A percentile compares a stretch with the other conserved stretches of the same genome.
These are phyloP conservation scores for Chenopodium formosanum DNA, from an alignment of 148 eudicot genomes.

Conservation along the genomic window DNA sequence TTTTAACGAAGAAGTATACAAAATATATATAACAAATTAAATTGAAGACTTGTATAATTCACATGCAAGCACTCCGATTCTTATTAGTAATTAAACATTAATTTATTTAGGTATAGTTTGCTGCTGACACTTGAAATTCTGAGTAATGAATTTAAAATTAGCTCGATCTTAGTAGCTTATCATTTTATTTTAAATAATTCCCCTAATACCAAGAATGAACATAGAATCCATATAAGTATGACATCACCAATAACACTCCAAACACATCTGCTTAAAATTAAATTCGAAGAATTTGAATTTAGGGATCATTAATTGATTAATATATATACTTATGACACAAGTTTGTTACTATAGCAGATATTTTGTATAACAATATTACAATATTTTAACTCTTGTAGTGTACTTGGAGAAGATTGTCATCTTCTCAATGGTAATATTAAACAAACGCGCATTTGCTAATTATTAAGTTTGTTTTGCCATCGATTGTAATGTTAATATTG, in stretches of 20 bases:
- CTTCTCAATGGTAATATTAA: no score
- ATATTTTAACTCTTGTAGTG: no score
- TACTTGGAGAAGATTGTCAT: no score
- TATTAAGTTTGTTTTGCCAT: no score
- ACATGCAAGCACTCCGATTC: neutral
- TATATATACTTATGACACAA: neutral
- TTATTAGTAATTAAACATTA: neutral
- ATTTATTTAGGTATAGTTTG: no score
- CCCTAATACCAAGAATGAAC: neutral
- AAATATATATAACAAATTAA: no score
- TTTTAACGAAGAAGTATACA: no score
- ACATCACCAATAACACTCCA: constrained; percentile 6
- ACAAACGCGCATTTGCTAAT: no score
- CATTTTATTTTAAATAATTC: neutral
- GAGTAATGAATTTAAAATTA: no score
- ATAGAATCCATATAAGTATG: constrained; percentile 7
- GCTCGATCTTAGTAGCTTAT: neutral
- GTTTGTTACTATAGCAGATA: neutral
- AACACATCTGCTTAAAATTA: neutral
- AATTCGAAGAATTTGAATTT: neutral
- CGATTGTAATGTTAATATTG: no score
- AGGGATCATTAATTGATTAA: neutral
- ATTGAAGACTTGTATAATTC: neutral
- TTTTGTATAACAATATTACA: no score
- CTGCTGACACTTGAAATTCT: neutral